These are phyloP conservation scores for Moesziomyces sp. DNA, from an alignment of 1,284 basidiomycete species.

Conservation along the genomic window DNA sequence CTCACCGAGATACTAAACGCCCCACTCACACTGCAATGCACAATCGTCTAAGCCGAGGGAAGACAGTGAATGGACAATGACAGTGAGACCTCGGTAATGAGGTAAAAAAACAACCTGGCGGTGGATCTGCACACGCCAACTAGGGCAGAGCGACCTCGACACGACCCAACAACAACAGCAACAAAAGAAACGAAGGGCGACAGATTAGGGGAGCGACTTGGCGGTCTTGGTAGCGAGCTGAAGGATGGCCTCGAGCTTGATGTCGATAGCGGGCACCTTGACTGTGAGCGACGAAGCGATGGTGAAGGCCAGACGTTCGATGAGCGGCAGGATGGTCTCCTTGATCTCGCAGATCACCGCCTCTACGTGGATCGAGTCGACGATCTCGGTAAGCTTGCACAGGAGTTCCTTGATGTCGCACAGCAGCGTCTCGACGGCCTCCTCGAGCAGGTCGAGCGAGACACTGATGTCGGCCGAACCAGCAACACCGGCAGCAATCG, in stretches of 20 bases:
- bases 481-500: neutral
- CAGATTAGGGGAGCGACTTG: slow-evolving; percentile 6
- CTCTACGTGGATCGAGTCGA: slow-evolving; percentile 11
- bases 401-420: slow-evolving; percentile 4
- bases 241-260: slow-evolving; percentile 5
- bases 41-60: neutral
- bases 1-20: too few species aligned
- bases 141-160: neutral
- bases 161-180: neutral
- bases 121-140: neutral
- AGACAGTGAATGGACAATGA: neutral
- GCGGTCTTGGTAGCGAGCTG: slow-evolving; percentile 10
- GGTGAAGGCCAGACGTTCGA: neutral
- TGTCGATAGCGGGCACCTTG: neutral
- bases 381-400: slow-evolving; percentile 10
- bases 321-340: slow-evolving; percentile 9
- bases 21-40: neutral
- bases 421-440: slow-evolving; percentile 1
- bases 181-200: neutral
- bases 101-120: neutral
- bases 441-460: slow-evolving; percentile 9
- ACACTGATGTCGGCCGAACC: slow-evolving; percentile 7
- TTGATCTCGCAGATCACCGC: slow-evolving; percentile 6
- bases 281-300: slow-evolving; percentile 4
- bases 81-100: neutral